These are phyloP conservation scores for Beauveria varroae DNA, from an alignment of 2,329 filamentous ascomycete genomes.

Conservation along the genomic window DNA sequence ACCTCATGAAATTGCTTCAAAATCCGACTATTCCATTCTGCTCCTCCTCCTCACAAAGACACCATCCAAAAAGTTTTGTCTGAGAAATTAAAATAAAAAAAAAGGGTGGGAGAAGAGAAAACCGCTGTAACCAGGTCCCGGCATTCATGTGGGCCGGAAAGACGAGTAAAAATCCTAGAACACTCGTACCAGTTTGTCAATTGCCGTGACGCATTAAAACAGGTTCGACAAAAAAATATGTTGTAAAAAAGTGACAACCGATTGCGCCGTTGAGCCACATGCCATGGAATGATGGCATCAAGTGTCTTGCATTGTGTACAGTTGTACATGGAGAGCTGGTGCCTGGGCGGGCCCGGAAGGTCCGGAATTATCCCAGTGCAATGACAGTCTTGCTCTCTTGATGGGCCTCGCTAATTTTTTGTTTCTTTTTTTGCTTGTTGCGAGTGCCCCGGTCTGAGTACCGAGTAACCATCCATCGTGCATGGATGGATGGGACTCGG, in stretches of 20 bases:
- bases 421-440: background rate
- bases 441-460: background rate
- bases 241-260: background rate
- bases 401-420: background rate
- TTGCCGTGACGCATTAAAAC: slow-evolving; percentile 8
- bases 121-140: background rate
- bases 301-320: background rate
- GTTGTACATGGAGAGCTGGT: background rate
- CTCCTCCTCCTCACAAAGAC: background rate
- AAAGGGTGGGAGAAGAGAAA: too few species aligned
- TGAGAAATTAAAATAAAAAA: slow-evolving; percentile 5
- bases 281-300: background rate
- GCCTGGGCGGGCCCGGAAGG: background rate
- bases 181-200: slow-evolving; percentile 10
- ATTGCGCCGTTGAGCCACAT: background rate
- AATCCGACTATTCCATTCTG: background rate
- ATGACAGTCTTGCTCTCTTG: background rate
- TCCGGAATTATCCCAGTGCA: background rate
- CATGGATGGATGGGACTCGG: background rate
- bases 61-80: slow-evolving; percentile 3
- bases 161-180: slow-evolving; percentile 6
- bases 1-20: background rate
- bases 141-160: background rate
- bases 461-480: background rate
- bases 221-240: background rate